These are phyloP conservation scores for Tothia fuscella DNA, from an alignment of 2,329 filamentous ascomycete species.

Conservation along the genomic window DNA sequence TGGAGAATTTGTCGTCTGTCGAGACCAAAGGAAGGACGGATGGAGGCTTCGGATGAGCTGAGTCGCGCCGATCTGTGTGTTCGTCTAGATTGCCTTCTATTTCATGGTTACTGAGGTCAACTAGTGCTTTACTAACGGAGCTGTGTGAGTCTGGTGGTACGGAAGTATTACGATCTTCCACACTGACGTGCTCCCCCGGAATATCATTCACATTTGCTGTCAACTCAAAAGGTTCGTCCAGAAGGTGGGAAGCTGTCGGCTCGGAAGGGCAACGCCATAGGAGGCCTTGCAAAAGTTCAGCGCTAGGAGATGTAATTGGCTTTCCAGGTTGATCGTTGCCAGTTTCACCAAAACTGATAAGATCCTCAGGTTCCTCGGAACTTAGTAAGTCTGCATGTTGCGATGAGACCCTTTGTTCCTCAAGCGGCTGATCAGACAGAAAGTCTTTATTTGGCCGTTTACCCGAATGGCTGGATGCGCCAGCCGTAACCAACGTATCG, in stretches of 20 bases:
- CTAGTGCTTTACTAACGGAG: no score
- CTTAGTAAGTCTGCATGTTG: neutral
- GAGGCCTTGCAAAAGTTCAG: neutral
- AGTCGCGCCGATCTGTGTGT: no score
- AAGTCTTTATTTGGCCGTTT: neutral
- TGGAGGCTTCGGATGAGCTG: no score
- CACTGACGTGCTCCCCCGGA: no score
- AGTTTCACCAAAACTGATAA: slow-evolving; percentile 1
- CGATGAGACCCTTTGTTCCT: neutral
- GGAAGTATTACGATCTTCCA: no score
- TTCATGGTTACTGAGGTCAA: no score
- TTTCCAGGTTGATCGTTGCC: neutral
- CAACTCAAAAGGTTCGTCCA: no score
- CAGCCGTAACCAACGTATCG: neutral
- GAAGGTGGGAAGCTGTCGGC: neutral
- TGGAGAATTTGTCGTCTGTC: no score
- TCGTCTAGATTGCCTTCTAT: no score
- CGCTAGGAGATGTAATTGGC: neutral
- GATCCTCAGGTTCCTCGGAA: neutral
- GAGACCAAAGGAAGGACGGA: no score
- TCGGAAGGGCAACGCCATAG: neutral
- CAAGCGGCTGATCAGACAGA: neutral
- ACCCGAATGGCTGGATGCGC: neutral
- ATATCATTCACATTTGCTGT: no score
- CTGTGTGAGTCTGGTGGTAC: no score